phyloP scores from a whole-genome alignment of 306 rosid species.

The Lithocarpus polystachyus region DNA sequence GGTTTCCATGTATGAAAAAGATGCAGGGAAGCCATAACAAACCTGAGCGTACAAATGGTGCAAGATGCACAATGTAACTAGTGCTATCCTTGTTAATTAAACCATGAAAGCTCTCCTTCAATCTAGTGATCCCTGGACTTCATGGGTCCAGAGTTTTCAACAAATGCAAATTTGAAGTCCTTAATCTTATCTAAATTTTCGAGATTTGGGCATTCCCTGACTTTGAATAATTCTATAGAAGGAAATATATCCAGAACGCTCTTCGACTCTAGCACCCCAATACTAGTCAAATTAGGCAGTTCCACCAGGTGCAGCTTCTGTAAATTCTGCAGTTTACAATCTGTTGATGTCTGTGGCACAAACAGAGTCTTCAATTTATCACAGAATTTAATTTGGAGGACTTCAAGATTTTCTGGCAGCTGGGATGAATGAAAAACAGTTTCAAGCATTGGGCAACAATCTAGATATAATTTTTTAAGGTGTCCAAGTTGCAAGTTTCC shows the following conservation, averaged over 20 bases:
- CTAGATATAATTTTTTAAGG: slow-evolving; percentile 27
- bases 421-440: slow-evolving; percentile 13
- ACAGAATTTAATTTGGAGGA: slow-evolving; percentile 32
- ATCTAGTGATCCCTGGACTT: too few species aligned
- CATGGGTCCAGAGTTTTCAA: background rate
- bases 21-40: too few species aligned
- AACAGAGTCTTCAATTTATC: slow-evolving; percentile 20
- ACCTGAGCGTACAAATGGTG: too few species aligned
- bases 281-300: slow-evolving; percentile 26
- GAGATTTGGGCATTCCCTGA: slow-evolving; percentile 26
- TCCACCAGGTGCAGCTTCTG: slow-evolving; percentile 22
- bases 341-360: background rate
- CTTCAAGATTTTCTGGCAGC: slow-evolving; percentile 21
- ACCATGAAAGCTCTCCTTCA: too few species aligned
- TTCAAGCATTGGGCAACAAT: slow-evolving; percentile 28
- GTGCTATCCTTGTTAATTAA: too few species aligned
- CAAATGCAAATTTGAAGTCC: too few species aligned
- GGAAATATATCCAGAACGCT: background rate
- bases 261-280: background rate
- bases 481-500: background rate
- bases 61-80: too few species aligned
- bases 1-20: too few species aligned
- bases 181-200: background rate
- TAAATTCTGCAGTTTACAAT: slow-evolving; percentile 4
- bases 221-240: background rate